A percentile compares a stretch with the other conserved stretches of the same genome.
Conservation (phyloP, 805 yeast species). For the Debaryomyces prosopidis region DNA sequence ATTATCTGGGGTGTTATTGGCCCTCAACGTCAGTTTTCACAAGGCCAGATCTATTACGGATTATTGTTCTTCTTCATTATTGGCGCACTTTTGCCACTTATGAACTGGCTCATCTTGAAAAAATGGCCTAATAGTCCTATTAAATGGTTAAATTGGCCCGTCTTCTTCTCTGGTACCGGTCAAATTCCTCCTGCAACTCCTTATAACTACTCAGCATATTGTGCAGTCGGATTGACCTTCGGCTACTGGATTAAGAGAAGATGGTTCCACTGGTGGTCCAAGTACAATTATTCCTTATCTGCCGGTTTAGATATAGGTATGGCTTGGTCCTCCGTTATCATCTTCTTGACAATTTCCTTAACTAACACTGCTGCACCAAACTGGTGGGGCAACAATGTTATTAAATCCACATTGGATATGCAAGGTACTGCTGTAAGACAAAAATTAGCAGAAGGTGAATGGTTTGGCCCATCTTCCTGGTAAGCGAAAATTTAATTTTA, state of each 20-base stretch:
- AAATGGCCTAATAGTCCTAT: conserved; percentile 42
- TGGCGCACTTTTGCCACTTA: conserved; percentile 40
- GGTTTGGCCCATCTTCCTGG: conserved; percentile 52
- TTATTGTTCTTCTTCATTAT: conserved; percentile 41
- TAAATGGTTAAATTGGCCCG: conserved; percentile 37
- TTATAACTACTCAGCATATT: conserved; percentile 61
- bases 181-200: conserved; percentile 76
- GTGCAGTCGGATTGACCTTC: conserved; percentile 32
- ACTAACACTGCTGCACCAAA: conserved; percentile 17
- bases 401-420: conserved; percentile 39
- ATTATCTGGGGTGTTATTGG: conserved; percentile 46
- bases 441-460: conserved; percentile 37
- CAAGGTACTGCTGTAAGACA: conserved; percentile 33
- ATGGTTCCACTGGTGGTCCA: conserved; percentile 46
- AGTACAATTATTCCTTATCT: conserved; percentile 46
- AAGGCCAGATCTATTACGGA: conserved; percentile 25
- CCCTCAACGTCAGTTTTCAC: conserved; percentile 20
- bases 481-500: conserved; percentile 18
- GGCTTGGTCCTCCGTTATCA: conserved; percentile 40
- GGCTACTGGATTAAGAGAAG: conserved; percentile 40
- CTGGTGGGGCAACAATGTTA: conserved; percentile 72
- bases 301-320: conserved; percentile 48
- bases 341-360: conserved; percentile 29
- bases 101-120: conserved; percentile 39
- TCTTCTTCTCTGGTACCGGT: conserved; percentile 50